Evolutionary conservation across 2,329 filamentous ascomycete species (phyloP).

Genomic region (Ophiostoma angusticollis): DNA sequence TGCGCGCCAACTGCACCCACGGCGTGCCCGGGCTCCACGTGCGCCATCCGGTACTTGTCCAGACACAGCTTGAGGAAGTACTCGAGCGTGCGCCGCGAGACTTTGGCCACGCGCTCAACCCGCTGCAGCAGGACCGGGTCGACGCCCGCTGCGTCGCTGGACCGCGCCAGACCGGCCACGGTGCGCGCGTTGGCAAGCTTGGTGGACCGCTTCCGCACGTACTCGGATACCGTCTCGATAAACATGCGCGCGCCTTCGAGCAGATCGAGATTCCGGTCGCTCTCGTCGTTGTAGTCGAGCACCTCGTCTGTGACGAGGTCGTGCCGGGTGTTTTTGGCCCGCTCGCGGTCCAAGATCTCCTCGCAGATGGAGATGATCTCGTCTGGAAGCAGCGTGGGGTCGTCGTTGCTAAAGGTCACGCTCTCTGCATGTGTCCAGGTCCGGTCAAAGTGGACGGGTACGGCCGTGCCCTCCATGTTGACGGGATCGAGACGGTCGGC

Average conservation of each 20-base stretch:
- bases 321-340: constrained; percentile 47
- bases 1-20: constrained; percentile 94
- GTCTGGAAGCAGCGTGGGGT: constrained; percentile 57
- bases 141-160: constrained; percentile 15
- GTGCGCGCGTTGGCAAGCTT: constrained; percentile 40
- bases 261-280: constrained; percentile 58
- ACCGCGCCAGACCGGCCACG: constrained; percentile 36
- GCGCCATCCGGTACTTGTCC: constrained; percentile 79
- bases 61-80: constrained; percentile 73
- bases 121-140: constrained; percentile 25
- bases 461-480: constrained; percentile 91
- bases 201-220: constrained; percentile 50
- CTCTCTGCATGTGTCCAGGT: constrained; percentile 75
- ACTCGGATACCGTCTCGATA: constrained; percentile 62
- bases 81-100: constrained; percentile 60
- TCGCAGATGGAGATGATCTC: constrained; percentile 61
- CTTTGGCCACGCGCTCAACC: constrained; percentile 66
- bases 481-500: constrained; percentile 92
- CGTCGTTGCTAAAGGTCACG: constrained; percentile 66
- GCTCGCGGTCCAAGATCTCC: constrained; percentile 53
- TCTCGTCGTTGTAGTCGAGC: constrained; percentile 58
- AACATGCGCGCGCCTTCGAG: constrained; percentile 76
- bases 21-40: constrained; percentile 87
- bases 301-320: constrained; percentile 47
- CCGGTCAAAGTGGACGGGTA: constrained; percentile 81